Conservation (phyloP, 495 filamentous ascomycete species). For the Xylaria longipes region DNA sequence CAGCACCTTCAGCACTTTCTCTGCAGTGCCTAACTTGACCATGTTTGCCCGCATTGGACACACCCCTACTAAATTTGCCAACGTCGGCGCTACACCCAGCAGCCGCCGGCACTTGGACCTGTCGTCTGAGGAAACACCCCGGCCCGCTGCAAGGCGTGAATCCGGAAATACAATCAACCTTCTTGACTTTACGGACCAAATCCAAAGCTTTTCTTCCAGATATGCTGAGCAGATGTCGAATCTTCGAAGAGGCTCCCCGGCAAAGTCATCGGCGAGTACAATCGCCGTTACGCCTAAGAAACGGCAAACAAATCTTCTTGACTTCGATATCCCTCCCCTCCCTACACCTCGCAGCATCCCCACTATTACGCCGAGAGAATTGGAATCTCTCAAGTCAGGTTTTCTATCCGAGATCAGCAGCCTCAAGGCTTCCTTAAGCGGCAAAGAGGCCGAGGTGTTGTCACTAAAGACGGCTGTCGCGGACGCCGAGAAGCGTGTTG, state of each 20-base stretch:
- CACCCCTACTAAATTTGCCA: slow-evolving; percentile 53
- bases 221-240: slow-evolving; percentile 49
- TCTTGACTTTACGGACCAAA: slow-evolving; percentile 86
- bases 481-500: slow-evolving; percentile 91
- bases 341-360: slow-evolving; percentile 93
- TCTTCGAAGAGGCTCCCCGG: slow-evolving; percentile 24
- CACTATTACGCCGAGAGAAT: slow-evolving; percentile 86
- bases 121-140: slow-evolving; percentile 67
- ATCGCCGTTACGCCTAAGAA: slow-evolving; percentile 46
- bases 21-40: slow-evolving; percentile 88
- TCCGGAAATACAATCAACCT: slow-evolving; percentile 70
- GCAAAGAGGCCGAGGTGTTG: slow-evolving; percentile 87
- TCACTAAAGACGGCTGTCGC: slow-evolving; percentile 83
- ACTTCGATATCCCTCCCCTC: slow-evolving; percentile 89
- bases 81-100: slow-evolving; percentile 39
- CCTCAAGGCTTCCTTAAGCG: slow-evolving; percentile 84
- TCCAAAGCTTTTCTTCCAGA: slow-evolving; percentile 54
- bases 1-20: slow-evolving; percentile 81
- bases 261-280: slow-evolving; percentile 20
- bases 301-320: slow-evolving; percentile 68
- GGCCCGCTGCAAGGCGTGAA: slow-evolving; percentile 34
- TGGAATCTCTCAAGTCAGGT: slow-evolving; percentile 87
- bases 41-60: slow-evolving; percentile 75
- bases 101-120: slow-evolving; percentile 28
- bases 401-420: slow-evolving; percentile 91